Evolutionary conservation across 306 rosid species (phyloP).

Genomic region (Prosopis cineraria): DNA sequence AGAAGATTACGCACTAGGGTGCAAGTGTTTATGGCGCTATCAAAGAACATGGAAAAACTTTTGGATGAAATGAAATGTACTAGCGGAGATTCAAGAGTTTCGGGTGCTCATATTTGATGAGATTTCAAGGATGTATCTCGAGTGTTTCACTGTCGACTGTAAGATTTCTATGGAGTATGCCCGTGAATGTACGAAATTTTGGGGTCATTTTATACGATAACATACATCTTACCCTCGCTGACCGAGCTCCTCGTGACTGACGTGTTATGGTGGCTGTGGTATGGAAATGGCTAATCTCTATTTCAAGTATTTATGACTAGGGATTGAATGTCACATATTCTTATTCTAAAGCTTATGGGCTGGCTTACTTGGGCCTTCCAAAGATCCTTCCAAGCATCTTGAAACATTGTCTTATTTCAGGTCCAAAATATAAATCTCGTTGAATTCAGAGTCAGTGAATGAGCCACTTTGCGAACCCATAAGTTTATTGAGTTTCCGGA

Average conservation of each 20-base stretch:
- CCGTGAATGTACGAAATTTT: slow-evolving; percentile 32
- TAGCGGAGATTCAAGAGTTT: slow-evolving; percentile 7
- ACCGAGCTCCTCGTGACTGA: slow-evolving; percentile 12
- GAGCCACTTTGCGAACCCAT: too few relatives aligned
- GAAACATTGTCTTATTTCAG: neutral
- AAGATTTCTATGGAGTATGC: slow-evolving; percentile 20
- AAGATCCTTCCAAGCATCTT: neutral
- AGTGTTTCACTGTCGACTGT: slow-evolving; percentile 26
- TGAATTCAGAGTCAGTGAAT: slow-evolving; percentile 20
- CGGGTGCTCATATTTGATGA: slow-evolving; percentile 17
- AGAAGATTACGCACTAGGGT: slow-evolving; percentile 24
- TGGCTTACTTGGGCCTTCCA: neutral
- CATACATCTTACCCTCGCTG: neutral
- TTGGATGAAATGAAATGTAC: neutral
- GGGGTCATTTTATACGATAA: slow-evolving; percentile 24
- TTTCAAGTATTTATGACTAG: neutral
- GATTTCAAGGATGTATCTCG: slow-evolving; percentile 18
- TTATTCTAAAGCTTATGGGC: neutral
- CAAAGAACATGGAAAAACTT: slow-evolving; percentile 11
- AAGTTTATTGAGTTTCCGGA: too few relatives aligned
- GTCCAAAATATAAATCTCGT: neutral
- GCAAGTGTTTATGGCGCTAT: slow-evolving; percentile 24
- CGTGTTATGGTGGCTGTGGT: neutral
- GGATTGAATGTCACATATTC: neutral
- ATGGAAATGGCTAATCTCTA: neutral